These are phyloP conservation scores for Rhodotorula sp. DNA, from an alignment of 1,284 basidiomycete species.

Conservation along the genomic window DNA sequence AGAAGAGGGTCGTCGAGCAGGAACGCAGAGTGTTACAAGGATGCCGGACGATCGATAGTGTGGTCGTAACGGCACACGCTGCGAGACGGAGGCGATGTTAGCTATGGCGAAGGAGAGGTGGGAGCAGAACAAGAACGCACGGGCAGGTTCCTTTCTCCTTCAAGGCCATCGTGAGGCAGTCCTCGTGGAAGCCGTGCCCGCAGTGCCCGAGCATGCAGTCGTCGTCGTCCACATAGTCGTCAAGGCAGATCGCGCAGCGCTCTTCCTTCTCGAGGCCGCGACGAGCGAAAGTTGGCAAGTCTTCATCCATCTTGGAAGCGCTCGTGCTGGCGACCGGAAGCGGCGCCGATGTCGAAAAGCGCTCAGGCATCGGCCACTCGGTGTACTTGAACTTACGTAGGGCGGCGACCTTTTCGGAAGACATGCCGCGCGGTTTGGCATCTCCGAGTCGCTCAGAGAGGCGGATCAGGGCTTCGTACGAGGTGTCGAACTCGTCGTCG, in stretches of 20 bases:
- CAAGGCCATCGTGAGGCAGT: slow-evolving; percentile 27
- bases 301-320: slow-evolving; percentile 1
- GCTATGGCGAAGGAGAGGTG: not conserved
- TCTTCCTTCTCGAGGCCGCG: slow-evolving; percentile 36
- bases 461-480: slow-evolving; percentile 37
- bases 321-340: slow-evolving; percentile 17
- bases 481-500: slow-evolving; percentile 36
- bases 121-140: not conserved
- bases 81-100: accelerated
- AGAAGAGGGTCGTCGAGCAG: not conserved
- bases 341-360: not conserved
- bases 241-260: slow-evolving; percentile 30
- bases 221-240: slow-evolving; percentile 38
- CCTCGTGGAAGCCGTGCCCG: slow-evolving; percentile 31
- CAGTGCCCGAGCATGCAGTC: slow-evolving; percentile 21
- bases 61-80: slow-evolving; percentile 29
- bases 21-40: not conserved
- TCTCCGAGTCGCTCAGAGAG: slow-evolving; percentile 35
- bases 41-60: not conserved
- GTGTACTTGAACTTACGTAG: slow-evolving; percentile 28
- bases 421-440: slow-evolving; percentile 35
- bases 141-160: slow-evolving; percentile 22
- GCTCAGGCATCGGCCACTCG: slow-evolving; percentile 25
- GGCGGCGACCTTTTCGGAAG: slow-evolving; percentile 4
- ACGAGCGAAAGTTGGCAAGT: slow-evolving; percentile 14